Conservation (phyloP, 2,329 filamentous ascomycete species). For the Xylaria sp. region DNA sequence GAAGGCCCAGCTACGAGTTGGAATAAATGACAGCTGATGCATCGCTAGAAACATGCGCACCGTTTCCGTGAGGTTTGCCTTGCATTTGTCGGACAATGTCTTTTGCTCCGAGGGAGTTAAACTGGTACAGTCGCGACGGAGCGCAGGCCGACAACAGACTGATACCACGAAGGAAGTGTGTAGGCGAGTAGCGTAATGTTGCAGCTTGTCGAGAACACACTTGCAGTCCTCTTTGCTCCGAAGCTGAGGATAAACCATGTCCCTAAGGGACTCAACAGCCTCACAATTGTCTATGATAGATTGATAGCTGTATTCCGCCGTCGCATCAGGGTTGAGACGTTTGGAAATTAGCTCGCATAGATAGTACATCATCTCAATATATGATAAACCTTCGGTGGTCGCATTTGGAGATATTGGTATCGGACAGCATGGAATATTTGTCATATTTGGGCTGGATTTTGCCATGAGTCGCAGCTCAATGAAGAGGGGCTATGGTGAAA, state of each 20-base stretch:
- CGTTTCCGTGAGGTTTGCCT: constrained; percentile 66
- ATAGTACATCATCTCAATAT: constrained; percentile 69
- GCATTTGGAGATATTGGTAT: constrained; percentile 54
- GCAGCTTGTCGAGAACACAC: constrained; percentile 65
- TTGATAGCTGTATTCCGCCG: constrained; percentile 54
- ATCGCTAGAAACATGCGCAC: constrained; percentile 72
- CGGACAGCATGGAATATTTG: constrained; percentile 61
- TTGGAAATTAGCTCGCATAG: constrained; percentile 66
- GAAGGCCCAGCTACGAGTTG: constrained; percentile 70
- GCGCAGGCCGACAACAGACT: constrained; percentile 66
- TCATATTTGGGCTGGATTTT: constrained; percentile 61
- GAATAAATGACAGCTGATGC: constrained; percentile 70
- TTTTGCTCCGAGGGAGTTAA: constrained; percentile 60
- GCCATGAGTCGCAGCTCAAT: constrained; percentile 13
- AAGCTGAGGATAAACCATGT: constrained; percentile 57
- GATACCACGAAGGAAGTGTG: constrained; percentile 70
- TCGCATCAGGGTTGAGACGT: constrained; percentile 60
- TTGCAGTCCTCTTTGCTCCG: constrained; percentile 67
- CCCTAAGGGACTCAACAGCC: constrained; percentile 58
- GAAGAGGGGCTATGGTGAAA: background rate
- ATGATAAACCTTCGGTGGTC: constrained; percentile 57
- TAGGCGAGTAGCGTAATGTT: constrained; percentile 68
- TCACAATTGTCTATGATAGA: constrained; percentile 64
- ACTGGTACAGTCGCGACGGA: constrained; percentile 58
- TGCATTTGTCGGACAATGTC: constrained; percentile 63